Evolutionary conservation across 768 basidiomycete genomes (phyloP), one percentile per base, ranked within the genome.

Genomic region (Zangia roseola): DNA sequence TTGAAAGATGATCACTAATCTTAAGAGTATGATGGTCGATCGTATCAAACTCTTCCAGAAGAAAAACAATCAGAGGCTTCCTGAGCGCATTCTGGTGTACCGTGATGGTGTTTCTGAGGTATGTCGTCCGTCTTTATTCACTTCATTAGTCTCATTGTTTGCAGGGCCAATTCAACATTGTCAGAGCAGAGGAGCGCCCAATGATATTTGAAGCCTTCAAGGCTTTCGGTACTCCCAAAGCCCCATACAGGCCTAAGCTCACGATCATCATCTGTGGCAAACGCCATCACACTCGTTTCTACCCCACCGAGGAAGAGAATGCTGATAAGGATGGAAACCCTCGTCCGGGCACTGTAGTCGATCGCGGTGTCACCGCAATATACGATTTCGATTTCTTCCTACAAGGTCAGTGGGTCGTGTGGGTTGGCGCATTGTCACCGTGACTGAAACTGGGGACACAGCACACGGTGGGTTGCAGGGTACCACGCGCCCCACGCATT

Each of bases 21-120:
- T 81, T 19, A 60, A 59, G 20, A 51, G 57, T 7, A 82, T 81
- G 80, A 77, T 82, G 71, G 50, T 71, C 13, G 74, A 72, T 36
- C 69, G 79, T 19, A 53, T 81, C 20, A 57, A 63, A 16, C 60
- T 69, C n/a, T 82, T 69, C 68, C 56, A 67, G 35, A 54, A 47
- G 23, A 69, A 54, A 44, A 75, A 69, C 42, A 57, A 43, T 2
- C 67, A 64, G 10, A 57, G 42, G 19, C 68, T 81, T 17, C 79
- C 79, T 4, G 53, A 62, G 5, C 74, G 80, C 17, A 50, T 81
- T 40, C 47, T 81, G n/a, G 74, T 81, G n/a, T 81, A 78, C 56
- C 72, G 79, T 8, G 90, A 91, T 61, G 90, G 90, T 41, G 88
- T 91, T 24, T 89, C 88, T 3, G 88, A 91, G 70, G 88, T 85